These are phyloP conservation scores for Asterochloris erici DNA, from an alignment of 139 green algal species.

Conservation along the genomic window DNA sequence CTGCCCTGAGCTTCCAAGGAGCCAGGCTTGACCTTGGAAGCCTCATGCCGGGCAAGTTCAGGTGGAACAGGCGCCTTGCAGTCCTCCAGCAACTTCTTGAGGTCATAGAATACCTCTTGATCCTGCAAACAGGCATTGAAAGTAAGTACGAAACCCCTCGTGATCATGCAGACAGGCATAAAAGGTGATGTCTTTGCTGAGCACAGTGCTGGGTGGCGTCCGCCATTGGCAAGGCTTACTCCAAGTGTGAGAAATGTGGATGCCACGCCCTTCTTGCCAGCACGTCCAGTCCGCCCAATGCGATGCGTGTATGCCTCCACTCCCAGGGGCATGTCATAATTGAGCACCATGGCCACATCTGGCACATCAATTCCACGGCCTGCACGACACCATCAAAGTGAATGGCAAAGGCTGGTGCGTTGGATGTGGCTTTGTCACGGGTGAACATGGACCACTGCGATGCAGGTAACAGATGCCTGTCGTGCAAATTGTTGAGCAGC, in stretches of 20 bases:
- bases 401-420: too few species aligned
- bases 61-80: constrained; percentile 54
- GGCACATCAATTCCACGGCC: constrained; percentile 96
- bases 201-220: neutral
- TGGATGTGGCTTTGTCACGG: too few species aligned
- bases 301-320: constrained; percentile 97
- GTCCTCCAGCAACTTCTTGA: constrained; percentile 82
- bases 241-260: constrained; percentile 86
- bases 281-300: constrained; percentile 87
- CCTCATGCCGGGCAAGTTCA: constrained; percentile 78
- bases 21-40: constrained; percentile 72
- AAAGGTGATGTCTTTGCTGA: neutral
- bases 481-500: too few species aligned
- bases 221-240: neutral
- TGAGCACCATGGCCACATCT: constrained; percentile 88
- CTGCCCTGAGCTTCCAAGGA: constrained; percentile 35
- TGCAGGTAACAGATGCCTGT: too few species aligned
- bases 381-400: too few species aligned
- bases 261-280: constrained; percentile 81
- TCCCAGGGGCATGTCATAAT: constrained; percentile 96
- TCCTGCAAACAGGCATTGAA: constrained; percentile 27
- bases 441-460: too few species aligned
- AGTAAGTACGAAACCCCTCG: neutral
- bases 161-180: neutral
- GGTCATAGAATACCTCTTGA: constrained; percentile 92